Percentiles rank a stretch among this genome's conserved stretches.
Conservation (phyloP, 192 early-diverging fungal genomes). For the Coemansia sp. region DNA sequence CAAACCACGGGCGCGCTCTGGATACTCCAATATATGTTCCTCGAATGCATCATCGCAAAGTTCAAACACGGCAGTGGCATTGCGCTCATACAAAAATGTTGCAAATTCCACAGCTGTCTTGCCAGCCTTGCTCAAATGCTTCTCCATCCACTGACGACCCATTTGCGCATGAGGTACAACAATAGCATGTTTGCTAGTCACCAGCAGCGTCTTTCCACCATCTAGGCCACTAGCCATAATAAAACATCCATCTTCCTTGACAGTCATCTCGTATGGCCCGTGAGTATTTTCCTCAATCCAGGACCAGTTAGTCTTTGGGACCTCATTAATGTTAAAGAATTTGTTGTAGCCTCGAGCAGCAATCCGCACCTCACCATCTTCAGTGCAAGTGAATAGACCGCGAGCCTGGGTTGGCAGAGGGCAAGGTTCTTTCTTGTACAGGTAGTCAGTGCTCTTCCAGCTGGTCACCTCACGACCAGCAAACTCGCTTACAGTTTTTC, state of each 20-base stretch:
- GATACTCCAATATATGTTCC: constrained; percentile 89
- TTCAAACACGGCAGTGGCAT: constrained; percentile 78
- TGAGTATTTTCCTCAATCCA: constrained; percentile 61
- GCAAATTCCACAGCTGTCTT: constrained; percentile 68
- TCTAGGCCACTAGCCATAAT: constrained; percentile 76
- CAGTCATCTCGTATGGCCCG: constrained; percentile 87
- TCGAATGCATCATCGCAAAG: constrained; percentile 95
- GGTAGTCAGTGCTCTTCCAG: constrained; percentile 71
- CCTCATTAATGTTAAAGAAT: constrained; percentile 87
- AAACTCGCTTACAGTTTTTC: constrained; percentile 28
- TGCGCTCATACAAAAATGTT: constrained; percentile 66
- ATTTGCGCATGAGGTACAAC: constrained; percentile 58
- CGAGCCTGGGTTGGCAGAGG: constrained; percentile 74
- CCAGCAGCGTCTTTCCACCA: constrained; percentile 62
- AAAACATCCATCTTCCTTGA: constrained; percentile 98
- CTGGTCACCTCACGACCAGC: constrained; percentile 30
- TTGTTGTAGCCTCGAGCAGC: constrained; percentile 93
- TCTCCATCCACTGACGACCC: constrained; percentile 71
- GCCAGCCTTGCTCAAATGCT: constrained; percentile 60
- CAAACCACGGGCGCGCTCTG: constrained; percentile 72
- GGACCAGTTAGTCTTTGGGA: constrained; percentile 59
- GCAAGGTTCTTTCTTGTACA: constrained; percentile 64
- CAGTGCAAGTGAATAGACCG: constrained; percentile 70
- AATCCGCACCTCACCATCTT: constrained; percentile 52
- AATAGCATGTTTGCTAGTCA: constrained; percentile 85